Evolutionary conservation across 139 green algal species (phyloP).

Genomic region (Parachlorella kessleri): DNA sequence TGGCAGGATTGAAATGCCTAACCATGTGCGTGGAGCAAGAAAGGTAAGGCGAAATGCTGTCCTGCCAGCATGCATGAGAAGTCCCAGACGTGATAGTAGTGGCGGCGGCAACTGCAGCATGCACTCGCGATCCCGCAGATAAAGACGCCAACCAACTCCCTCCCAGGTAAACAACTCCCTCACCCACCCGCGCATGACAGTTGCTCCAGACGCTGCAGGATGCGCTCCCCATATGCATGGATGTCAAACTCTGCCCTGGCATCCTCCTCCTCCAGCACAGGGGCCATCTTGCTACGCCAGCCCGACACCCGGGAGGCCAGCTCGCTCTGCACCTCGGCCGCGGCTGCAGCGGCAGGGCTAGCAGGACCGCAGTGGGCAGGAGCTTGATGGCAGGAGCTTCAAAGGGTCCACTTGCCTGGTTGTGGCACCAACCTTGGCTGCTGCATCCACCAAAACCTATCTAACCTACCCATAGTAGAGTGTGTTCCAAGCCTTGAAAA

Average conservation of each 20-base stretch:
- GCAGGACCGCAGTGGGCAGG: too few species aligned
- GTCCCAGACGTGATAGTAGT: too few species aligned
- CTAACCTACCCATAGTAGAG: too few species aligned
- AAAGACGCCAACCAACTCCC: not conserved
- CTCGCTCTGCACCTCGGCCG: conserved; percentile 44
- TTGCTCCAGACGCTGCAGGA: conserved; percentile 25
- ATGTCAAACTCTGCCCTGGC: conserved; percentile 43
- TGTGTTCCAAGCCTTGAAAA: too few species aligned
- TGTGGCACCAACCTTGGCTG: too few species aligned
- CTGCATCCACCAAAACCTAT: too few species aligned
- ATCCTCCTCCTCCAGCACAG: conserved; percentile 51
- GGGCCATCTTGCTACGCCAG: conserved; percentile 43
- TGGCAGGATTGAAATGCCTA: too few species aligned
- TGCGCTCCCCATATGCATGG: conserved; percentile 23
- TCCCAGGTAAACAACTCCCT: not conserved
- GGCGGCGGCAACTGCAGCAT: not conserved
- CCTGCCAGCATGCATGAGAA: too few species aligned
- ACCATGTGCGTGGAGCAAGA: too few species aligned
- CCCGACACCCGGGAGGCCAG: conserved; percentile 38
- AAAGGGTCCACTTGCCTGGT: too few species aligned
- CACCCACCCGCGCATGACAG: not conserved
- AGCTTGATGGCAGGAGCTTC: too few species aligned
- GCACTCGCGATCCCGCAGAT: not conserved
- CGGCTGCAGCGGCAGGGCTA: conserved; percentile 43
- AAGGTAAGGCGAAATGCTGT: too few species aligned